Base-by-base conservation (phyloP, 2,329 filamentous ascomycete species). In the Ophiocordyceps camponoti-floridani region DNA sequence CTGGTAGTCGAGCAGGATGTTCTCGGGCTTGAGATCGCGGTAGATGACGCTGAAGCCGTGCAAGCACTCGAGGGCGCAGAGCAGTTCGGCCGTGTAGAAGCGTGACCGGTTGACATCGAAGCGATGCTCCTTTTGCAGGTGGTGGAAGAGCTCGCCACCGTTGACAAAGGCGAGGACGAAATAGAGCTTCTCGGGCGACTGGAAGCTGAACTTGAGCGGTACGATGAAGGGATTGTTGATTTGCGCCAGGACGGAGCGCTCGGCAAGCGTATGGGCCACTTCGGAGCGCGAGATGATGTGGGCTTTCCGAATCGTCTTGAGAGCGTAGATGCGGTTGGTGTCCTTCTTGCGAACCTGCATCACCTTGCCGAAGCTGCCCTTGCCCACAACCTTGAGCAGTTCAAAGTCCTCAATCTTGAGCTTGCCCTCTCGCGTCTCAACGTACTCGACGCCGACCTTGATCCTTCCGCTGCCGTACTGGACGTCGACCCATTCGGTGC, bases 151-250 rank as follows among this genome's bases (percentile, higher is more conserved):
- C 66, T 98, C 91, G 56, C 91, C 91, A 47, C 91, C 91, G 57
- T 98, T 98, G 62, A 96, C 89, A 58, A 98, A 96, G 1, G 91
- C 91, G 48, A 96, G 66, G 18, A 98, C 89, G 47, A 98, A 82
- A 64, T 98, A 98, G 33, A 98, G 77, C 71, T 96, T 96, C 66
- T 96, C 91, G 2, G 91, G 91, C 12, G 89, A 95, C 59, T 98
- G 91, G 74, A 98, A 98, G 27, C 89, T 95, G 64, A 98, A 98
- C 62, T 98, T 98, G 55, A 98, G 76, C 2, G 91, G 91, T 9
- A 96, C 91, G 57, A 98, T 98, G 66, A 98, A 98, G 6, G 91
- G 91, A 56, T 95, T 98, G 77, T 98, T 96, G 69, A 98, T 98
- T 72, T 98, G 91, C 11, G 91, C 87, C 54, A 98, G 77, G 45